A percentile compares a stretch with the other conserved stretches of the same genome.
Conservation (phyloP, 2,329 filamentous ascomycete genomes). For the Exophiala calicioides region DNA sequence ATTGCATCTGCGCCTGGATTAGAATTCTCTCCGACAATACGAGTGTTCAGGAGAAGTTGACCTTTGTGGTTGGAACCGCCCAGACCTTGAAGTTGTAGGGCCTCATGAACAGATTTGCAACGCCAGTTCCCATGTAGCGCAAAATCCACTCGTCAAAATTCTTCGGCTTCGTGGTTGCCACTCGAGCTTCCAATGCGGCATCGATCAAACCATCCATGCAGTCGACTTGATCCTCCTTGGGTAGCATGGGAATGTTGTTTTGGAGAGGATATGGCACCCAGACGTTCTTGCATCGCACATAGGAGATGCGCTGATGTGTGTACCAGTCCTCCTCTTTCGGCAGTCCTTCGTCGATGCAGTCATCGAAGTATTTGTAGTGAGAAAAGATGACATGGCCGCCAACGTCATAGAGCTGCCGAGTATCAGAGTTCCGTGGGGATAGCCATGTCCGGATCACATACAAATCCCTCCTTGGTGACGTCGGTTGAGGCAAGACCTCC, state of each 20-base stretch:
- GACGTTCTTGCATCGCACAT: slow-evolving; percentile 91
- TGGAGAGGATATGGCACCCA: slow-evolving; percentile 99
- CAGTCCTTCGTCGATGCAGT: slow-evolving; percentile 95
- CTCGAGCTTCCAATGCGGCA: slow-evolving; percentile 81
- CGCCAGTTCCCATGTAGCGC: slow-evolving; percentile 82
- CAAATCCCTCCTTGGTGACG: slow-evolving; percentile 74
- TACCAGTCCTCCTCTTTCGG: slow-evolving; percentile 95
- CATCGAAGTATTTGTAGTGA: slow-evolving; percentile 99
- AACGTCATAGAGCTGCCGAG: slow-evolving; percentile 86
- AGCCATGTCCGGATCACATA: slow-evolving; percentile 7
- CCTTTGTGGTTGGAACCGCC: slow-evolving; percentile 96
- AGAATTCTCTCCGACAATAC: background rate
- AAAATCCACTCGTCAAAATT: slow-evolving; percentile 99
- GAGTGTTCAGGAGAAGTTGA: slow-evolving; percentile 45
- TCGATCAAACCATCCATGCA: slow-evolving; percentile 97
- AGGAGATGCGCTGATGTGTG: slow-evolving; percentile 96
- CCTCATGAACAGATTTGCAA: slow-evolving; percentile 96
- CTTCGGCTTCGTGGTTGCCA: slow-evolving; percentile 87
- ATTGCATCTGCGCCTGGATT: slow-evolving; percentile 79
- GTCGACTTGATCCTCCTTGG: slow-evolving; percentile 93
- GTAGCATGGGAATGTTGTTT: slow-evolving; percentile 98
- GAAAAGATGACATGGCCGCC: slow-evolving; percentile 98
- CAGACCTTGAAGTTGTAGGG: slow-evolving; percentile 99
- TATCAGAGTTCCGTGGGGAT: slow-evolving; percentile 1
- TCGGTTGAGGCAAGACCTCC: slow-evolving; percentile 97